Conservation (phyloP, 495 filamentous ascomycete genomes). For the Lophiostoma macrostomum region DNA sequence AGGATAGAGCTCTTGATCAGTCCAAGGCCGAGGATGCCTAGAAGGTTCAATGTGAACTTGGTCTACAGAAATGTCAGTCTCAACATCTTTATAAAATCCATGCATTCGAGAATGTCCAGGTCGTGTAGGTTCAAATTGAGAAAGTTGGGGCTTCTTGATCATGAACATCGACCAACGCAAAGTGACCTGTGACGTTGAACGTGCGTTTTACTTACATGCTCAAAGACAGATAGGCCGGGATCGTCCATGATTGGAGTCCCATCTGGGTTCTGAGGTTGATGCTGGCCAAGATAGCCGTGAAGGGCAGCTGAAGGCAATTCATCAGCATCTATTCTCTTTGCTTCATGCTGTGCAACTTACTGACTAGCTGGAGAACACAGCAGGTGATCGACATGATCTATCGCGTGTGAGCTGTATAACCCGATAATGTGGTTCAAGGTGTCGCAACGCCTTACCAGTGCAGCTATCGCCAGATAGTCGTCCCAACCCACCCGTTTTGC, state of each 20-base stretch:
- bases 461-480: conserved; percentile 1
- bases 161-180: too few species aligned
- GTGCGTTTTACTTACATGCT: conserved; percentile 7
- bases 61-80: neutral
- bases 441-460: too few species aligned
- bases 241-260: conserved; percentile 12
- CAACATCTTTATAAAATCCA: too few species aligned
- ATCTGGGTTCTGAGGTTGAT: conserved; percentile 3
- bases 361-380: conserved; percentile 2
- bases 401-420: neutral
- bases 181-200: too few species aligned
- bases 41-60: conserved; percentile 4
- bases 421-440: too few species aligned
- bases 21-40: conserved; percentile 1
- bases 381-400: conserved; percentile 3
- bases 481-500: conserved; percentile 4
- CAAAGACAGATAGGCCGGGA: conserved; percentile 6
- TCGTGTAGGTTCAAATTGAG: too few species aligned
- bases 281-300: conserved; percentile 9
- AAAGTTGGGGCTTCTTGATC: too few species aligned
- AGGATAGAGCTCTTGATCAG: conserved; percentile 8
- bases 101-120: too few species aligned
- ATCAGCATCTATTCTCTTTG: neutral
- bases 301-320: neutral
- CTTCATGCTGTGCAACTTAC: neutral